Conservation (phyloP, 768 basidiomycete genomes). For the Harrya chromipes region DNA sequence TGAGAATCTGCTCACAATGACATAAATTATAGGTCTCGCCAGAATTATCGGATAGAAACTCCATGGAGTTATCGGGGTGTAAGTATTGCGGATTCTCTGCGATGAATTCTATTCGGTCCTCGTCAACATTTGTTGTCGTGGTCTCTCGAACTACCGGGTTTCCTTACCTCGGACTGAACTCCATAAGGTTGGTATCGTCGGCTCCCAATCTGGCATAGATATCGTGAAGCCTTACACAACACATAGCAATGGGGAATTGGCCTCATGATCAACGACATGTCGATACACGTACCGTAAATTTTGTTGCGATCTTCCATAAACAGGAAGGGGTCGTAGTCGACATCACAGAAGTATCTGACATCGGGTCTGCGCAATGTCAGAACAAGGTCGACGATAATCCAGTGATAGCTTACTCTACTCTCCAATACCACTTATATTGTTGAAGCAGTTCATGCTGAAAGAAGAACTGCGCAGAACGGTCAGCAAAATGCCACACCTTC, state of each 20-base stretch:
- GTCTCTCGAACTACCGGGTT: slow-evolving; percentile 26
- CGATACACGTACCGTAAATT: slow-evolving; percentile 42
- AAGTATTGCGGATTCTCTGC: slow-evolving; percentile 52
- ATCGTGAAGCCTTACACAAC: slow-evolving; percentile 52
- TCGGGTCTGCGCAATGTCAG: slow-evolving; percentile 36
- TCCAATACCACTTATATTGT: slow-evolving; percentile 60
- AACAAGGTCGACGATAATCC: not conserved
- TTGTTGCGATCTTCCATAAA: slow-evolving; percentile 54
- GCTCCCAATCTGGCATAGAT: slow-evolving; percentile 58
- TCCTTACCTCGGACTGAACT: slow-evolving; percentile 48
- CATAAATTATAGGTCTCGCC: slow-evolving; percentile 64
- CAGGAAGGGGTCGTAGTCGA: slow-evolving; percentile 50
- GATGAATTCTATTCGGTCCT: slow-evolving; percentile 51
- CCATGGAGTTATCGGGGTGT: slow-evolving; percentile 54
- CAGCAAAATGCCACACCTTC: not conserved
- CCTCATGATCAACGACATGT: not conserved
- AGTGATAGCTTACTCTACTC: slow-evolving; percentile 45
- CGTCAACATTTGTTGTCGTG: slow-evolving; percentile 34
- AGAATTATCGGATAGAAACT: slow-evolving; percentile 63
- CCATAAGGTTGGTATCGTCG: slow-evolving; percentile 67
- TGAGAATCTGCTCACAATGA: slow-evolving; percentile 44
- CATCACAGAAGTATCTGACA: slow-evolving; percentile 53
- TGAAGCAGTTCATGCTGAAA: slow-evolving; percentile 52
- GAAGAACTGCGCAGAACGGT: slow-evolving; percentile 43
- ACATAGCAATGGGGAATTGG: not conserved